Base-by-base conservation (phyloP, 1,284 basidiomycete species). In the Neonothopanus nambi region DNA sequence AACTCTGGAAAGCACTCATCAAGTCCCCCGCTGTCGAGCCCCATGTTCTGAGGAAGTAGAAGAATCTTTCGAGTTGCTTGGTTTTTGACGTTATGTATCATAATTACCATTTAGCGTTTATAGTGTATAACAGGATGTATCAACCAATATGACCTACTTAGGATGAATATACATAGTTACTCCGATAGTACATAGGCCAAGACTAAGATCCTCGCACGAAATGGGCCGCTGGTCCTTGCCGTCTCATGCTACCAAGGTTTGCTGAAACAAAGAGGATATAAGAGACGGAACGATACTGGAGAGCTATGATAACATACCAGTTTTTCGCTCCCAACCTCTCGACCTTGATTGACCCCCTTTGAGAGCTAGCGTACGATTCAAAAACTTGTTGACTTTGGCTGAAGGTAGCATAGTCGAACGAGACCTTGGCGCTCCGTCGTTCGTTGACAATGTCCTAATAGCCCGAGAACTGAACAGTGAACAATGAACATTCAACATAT, bases 1-100 rank as follows among this genome's bases (percentile, higher is more conserved):
- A 81, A 65, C 70, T 89, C 37, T 90, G 87, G 86, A 88, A 82
- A 62, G 73, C 72, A 5, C 58, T 89, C 39, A 78, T 88, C 38
- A 61, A 69, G 58, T 79, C 77, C 7, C 66, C 71, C 1, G 57
- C 63, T 1, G 71, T 90, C 3, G 76, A 76, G 51, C 82, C 82
- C 6, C 78, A 85, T 66, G 86, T 89, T 9, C 67, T 85, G 49
- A 68, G 69, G 57, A 80, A 77, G 63, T 70, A 54, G 42, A 5
- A 23, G 3, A 12, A 40, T 40, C 38, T 40, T 18, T 40, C 13
- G n/a, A 39, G 15, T 20, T 39, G 37, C 17, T 6, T 18, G n/a
- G 30, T 18, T 53, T 33, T 36, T 35, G n/a, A 18, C 9, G 23
- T 17, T 20, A 21, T 48, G 24, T 37, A 48, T 35, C 44, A 37